phyloP scores from a whole-genome alignment of 2,329 filamentous ascomycete genomes.

The Colletotrichum graminicola region DNA sequence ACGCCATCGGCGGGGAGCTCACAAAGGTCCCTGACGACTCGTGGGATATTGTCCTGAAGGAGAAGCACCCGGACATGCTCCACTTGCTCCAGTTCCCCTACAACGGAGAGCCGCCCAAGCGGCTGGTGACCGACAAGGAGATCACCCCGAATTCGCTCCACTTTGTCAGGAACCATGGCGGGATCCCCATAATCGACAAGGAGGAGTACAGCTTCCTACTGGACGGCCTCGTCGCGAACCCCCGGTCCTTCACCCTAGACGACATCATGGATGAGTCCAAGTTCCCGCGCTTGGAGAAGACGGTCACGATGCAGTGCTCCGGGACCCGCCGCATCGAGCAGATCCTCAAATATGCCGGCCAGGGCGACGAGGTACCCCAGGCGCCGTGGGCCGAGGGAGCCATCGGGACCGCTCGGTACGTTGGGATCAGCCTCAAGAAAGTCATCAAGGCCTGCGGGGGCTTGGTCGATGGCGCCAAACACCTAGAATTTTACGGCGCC shows the following conservation, averaged over 20 bases:
- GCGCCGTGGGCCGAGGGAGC: slow-evolving; percentile 74
- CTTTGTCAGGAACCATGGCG: slow-evolving; percentile 80
- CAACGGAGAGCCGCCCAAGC: slow-evolving; percentile 72
- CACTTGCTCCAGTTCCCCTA: slow-evolving; percentile 74
- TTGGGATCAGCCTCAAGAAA: slow-evolving; percentile 75
- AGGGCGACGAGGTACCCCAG: slow-evolving; percentile 72
- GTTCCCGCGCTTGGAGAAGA: slow-evolving; percentile 71
- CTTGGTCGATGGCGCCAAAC: slow-evolving; percentile 63
- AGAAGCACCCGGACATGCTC: slow-evolving; percentile 72
- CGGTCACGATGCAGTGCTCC: slow-evolving; percentile 75
- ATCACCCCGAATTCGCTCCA: slow-evolving; percentile 71
- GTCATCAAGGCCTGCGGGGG: slow-evolving; percentile 79
- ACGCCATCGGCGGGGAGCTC: slow-evolving; percentile 58
- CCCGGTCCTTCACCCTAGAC: slow-evolving; percentile 66
- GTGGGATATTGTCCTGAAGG: slow-evolving; percentile 66
- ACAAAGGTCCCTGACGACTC: slow-evolving; percentile 66
- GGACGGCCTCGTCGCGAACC: slow-evolving; percentile 71
- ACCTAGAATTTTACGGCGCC: slow-evolving; percentile 77
- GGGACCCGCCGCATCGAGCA: slow-evolving; percentile 79
- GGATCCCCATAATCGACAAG: slow-evolving; percentile 74
- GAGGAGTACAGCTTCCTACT: slow-evolving; percentile 66
- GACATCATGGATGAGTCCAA: slow-evolving; percentile 70
- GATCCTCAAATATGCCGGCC: slow-evolving; percentile 73
- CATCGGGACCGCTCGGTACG: slow-evolving; percentile 74
- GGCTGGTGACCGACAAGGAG: slow-evolving; percentile 64